Percentiles rank a stretch among this genome's conserved stretches.
phyloP scores from a whole-genome alignment of 108 stramenopile genomes.

The Fistulifera solaris region DNA sequence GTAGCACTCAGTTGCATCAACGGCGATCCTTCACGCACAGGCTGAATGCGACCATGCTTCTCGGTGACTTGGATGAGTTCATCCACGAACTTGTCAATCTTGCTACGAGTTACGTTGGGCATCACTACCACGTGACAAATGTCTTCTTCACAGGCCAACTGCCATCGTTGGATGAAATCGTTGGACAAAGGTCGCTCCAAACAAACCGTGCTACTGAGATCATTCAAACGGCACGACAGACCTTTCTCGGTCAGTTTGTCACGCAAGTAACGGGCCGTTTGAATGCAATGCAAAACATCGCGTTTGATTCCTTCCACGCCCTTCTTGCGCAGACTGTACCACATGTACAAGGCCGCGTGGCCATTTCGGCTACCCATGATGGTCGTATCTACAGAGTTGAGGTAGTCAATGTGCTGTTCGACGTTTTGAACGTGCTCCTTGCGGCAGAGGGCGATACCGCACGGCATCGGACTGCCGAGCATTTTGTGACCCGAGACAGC shows the following conservation, averaged over 20 bases:
- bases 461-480: conserved; percentile 88
- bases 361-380: conserved; percentile 55
- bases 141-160: conserved; percentile 83
- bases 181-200: conserved; percentile 78
- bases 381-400: conserved; percentile 59
- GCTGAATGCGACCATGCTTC: conserved; percentile 37
- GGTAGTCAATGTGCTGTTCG: conserved; percentile 64
- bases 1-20: conserved; percentile 33
- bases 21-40: conserved; percentile 37
- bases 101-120: conserved; percentile 73
- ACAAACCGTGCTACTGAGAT: conserved; percentile 69
- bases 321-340: conserved; percentile 86
- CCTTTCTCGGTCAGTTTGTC: conserved; percentile 58
- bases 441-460: conserved; percentile 72
- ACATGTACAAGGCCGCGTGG: conserved; percentile 61
- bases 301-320: conserved; percentile 72
- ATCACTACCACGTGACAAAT: conserved; percentile 88
- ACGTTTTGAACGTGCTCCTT: conserved; percentile 85
- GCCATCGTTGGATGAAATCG: conserved; percentile 73
- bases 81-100: conserved; percentile 79
- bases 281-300: conserved; percentile 82
- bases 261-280: conserved; percentile 71
- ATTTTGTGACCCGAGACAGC: conserved; percentile 87
- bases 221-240: conserved; percentile 68
- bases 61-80: conserved; percentile 53